phyloP scores from a whole-genome alignment of 2,329 filamentous ascomycete genomes.

The Hymenoscyphus infarciens region DNA sequence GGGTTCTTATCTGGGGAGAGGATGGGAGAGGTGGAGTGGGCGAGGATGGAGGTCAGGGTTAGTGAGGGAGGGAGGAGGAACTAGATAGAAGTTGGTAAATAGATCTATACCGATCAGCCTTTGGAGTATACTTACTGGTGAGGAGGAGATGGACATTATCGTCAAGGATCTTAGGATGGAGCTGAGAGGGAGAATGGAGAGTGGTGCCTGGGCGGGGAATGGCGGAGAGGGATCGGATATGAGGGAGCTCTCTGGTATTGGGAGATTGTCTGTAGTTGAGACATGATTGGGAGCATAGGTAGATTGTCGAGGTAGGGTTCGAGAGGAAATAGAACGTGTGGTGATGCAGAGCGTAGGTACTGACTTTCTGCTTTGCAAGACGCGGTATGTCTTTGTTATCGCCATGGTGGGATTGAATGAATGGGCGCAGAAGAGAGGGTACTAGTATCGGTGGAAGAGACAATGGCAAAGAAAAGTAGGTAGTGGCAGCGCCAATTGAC shows the following conservation, averaged over 20 bases:
- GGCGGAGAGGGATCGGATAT: constrained; percentile 11
- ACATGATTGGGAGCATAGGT: constrained; percentile 20
- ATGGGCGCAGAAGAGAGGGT: background rate
- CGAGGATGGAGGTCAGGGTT: constrained; percentile 62
- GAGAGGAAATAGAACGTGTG: constrained; percentile 26
- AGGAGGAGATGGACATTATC: constrained; percentile 68
- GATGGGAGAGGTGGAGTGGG: constrained; percentile 62
- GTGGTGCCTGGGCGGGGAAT: constrained; percentile 39
- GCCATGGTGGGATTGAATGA: constrained; percentile 19
- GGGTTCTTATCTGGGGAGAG: constrained; percentile 75
- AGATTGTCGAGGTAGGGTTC: constrained; percentile 25
- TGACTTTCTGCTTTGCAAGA: constrained; percentile 15
- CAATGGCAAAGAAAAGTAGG: background rate
- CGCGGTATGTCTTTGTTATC: constrained; percentile 22
- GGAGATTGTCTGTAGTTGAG: constrained; percentile 15
- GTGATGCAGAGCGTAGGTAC: constrained; percentile 1
- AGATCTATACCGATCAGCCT: background rate
- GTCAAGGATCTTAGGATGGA: constrained; percentile 66
- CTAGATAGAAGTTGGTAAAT: constrained; percentile 27
- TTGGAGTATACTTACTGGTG: constrained; percentile 42
- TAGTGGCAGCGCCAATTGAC: background rate
- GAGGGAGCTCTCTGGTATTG: constrained; percentile 14
- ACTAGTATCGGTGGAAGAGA: background rate
- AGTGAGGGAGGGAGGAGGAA: constrained; percentile 68
- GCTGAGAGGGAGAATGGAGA: constrained; percentile 63